phyloP scores from a whole-genome alignment of 1,139 yeast species.

The Lodderomyces orthopsilosis region DNA sequence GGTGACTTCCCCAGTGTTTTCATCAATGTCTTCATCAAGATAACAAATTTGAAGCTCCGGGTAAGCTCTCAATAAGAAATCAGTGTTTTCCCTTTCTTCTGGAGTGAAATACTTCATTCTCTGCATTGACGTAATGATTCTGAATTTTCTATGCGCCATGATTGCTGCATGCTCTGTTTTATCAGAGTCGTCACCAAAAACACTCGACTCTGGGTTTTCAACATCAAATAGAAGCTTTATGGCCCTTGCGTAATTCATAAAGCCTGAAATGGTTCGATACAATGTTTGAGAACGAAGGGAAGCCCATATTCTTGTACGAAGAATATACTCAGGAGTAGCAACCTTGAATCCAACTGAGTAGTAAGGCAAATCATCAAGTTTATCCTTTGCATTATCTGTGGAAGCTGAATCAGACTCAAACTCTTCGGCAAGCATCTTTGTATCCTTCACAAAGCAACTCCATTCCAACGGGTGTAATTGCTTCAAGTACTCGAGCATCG shows the following conservation, averaged over 20 bases:
- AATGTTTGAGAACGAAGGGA: slow-evolving; percentile 55
- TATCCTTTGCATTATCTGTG: slow-evolving; percentile 19
- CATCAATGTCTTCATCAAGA: slow-evolving; percentile 34
- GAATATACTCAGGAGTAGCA: slow-evolving; percentile 51
- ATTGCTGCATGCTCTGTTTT: slow-evolving; percentile 36
- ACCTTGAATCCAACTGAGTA: slow-evolving; percentile 49
- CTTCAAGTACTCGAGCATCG: slow-evolving; percentile 51
- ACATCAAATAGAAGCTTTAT: slow-evolving; percentile 47
- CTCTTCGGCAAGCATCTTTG: slow-evolving; percentile 48
- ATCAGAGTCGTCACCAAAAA: slow-evolving; percentile 23
- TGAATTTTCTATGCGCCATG: slow-evolving; percentile 46
- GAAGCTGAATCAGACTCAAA: slow-evolving; percentile 32
- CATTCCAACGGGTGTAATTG: slow-evolving; percentile 51
- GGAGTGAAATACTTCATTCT: slow-evolving; percentile 29
- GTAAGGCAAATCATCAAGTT: slow-evolving; percentile 40
- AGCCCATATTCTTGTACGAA: slow-evolving; percentile 58
- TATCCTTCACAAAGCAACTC: slow-evolving; percentile 51
- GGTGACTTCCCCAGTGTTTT: slow-evolving; percentile 20
- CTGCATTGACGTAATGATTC: slow-evolving; percentile 48
- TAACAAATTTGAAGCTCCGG: slow-evolving; percentile 46
- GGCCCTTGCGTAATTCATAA: slow-evolving; percentile 56
- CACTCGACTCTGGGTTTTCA: slow-evolving; percentile 29
- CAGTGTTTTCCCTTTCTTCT: slow-evolving; percentile 39
- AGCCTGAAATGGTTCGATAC: slow-evolving; percentile 54
- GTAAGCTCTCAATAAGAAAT: slow-evolving; percentile 39